Conservation (phyloP, 345 rosid genomes). For the Gossypium thurberi region DNA sequence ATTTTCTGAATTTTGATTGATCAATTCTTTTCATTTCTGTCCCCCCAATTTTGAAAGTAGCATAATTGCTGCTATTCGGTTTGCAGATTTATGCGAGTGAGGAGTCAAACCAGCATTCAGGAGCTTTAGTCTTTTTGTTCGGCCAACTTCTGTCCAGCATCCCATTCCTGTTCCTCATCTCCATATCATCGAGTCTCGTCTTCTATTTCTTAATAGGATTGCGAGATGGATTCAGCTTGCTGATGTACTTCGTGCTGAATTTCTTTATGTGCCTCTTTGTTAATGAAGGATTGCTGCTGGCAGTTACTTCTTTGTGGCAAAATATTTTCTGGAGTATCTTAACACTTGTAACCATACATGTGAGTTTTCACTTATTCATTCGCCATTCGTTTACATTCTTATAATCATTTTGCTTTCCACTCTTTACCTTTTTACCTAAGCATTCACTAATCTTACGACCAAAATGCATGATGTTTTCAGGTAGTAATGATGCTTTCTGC, state of each 20-base stretch:
- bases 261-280: constrained; percentile 85
- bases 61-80: constrained; percentile 1
- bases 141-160: constrained; percentile 95
- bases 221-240: constrained; percentile 80
- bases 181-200: constrained; percentile 92
- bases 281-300: constrained; percentile 84
- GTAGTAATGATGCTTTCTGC: constrained; percentile 96
- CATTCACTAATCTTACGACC: neutral
- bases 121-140: constrained; percentile 76
- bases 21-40: neutral
- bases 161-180: constrained; percentile 90
- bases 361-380: constrained; percentile 31
- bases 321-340: constrained; percentile 74
- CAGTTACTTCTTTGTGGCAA: constrained; percentile 58
- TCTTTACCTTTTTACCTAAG: neutral
- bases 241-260: constrained; percentile 98
- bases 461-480: constrained; percentile 37
- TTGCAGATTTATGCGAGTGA: constrained; percentile 75
- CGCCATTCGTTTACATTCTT: neutral
- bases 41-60: neutral
- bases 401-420: neutral
- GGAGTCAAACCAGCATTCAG: constrained; percentile 83
- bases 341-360: constrained; percentile 55
- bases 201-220: constrained; percentile 90
- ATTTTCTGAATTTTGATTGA: neutral